Base-by-base conservation (phyloP, 495 filamentous ascomycete genomes). In the Mycothermus thermophilus region DNA sequence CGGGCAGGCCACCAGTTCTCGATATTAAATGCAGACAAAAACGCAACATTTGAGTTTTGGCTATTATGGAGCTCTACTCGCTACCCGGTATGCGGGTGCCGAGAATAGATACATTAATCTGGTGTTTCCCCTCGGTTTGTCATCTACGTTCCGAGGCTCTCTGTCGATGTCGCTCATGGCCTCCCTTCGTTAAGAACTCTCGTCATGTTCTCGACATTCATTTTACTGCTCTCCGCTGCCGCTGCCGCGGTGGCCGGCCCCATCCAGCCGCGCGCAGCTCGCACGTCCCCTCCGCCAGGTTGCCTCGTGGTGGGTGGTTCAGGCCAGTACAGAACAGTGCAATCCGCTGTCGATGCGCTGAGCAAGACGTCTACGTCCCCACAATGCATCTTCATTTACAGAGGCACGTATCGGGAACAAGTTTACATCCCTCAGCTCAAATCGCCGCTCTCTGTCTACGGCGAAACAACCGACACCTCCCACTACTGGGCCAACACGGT, bases 331-430 rank as follows among this genome's bases (percentile, higher is more conserved):
- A 30, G 31, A 4, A 64, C 72, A 52, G 57, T 82, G 35, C 67
- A 71, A 50, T 50, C 59, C 7, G 77, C 77, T 15, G 62, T 82
- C 28, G 42, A 66, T 35, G 59, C 71, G 9, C 56, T 79, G 21
- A 60, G 54, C 39, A 66, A 60, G 9, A 58, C 59, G 7, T 51
- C 62, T 12, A 38, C 44, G 12, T 16, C 30, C 3, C 32, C 43
- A 3, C 73, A 79, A 45, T 70, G 62, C 43, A 71, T 82, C 50
- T 80, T 79, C 62, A 71, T 82, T 50, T 55, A 72, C 41, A 51
- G 59, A 8, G 73, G 73, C 9, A 67, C 64, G 21, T 75, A 76
- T 54, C 38, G 44, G 0, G 72, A 77, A 37, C 73, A 76, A 51
- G 70, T 75, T n/a, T 65, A 66, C 41, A 60, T 75, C 30, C 40